Percentiles rank a stretch among this genome's conserved stretches.
Evolutionary conservation across 345 rosid species (phyloP).

Genomic region (Ceriops tagal): DNA sequence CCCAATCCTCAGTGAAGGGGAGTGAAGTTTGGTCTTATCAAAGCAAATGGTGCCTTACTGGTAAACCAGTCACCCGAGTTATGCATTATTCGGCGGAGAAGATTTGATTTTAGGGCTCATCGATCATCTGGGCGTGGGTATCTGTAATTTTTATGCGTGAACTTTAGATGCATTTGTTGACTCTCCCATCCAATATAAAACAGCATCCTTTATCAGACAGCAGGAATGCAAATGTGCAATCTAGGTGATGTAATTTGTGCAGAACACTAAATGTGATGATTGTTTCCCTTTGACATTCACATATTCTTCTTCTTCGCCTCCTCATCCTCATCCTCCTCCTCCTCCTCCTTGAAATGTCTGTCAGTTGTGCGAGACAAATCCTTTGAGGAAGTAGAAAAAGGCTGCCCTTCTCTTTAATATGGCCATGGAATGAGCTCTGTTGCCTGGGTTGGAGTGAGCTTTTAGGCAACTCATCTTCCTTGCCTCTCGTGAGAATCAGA

Average conservation of each 20-base stretch:
- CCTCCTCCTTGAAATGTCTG: no score
- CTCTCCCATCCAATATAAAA: constrained; percentile 18
- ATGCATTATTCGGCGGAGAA: constrained; percentile 21
- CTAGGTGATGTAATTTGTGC: constrained; percentile 27
- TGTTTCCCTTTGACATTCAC: no score
- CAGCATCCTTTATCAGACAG: constrained; percentile 2
- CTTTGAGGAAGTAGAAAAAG: no score
- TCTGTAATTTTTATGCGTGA: constrained; percentile 33
- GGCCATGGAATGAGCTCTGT: no score
- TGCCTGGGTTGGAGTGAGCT: no score
- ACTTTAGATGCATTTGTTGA: constrained; percentile 10
- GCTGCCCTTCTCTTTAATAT: no score
- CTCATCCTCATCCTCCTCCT: no score
- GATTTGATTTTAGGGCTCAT: constrained; percentile 8
- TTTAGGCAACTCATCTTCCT: no score
- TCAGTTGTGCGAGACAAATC: no score
- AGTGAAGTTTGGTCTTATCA: constrained; percentile 35
- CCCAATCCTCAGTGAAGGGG: constrained; percentile 76
- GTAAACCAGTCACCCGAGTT: constrained; percentile 22
- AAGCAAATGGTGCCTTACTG: constrained; percentile 8
- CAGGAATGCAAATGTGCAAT: constrained; percentile 19
- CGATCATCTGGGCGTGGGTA: constrained; percentile 31
- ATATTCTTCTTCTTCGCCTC: no score
- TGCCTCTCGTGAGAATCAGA: no score
- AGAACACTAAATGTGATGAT: not conserved